Evolutionary conservation across 1,139 yeast species (phyloP).

Genomic region (Blastobotrys proliferans): DNA sequence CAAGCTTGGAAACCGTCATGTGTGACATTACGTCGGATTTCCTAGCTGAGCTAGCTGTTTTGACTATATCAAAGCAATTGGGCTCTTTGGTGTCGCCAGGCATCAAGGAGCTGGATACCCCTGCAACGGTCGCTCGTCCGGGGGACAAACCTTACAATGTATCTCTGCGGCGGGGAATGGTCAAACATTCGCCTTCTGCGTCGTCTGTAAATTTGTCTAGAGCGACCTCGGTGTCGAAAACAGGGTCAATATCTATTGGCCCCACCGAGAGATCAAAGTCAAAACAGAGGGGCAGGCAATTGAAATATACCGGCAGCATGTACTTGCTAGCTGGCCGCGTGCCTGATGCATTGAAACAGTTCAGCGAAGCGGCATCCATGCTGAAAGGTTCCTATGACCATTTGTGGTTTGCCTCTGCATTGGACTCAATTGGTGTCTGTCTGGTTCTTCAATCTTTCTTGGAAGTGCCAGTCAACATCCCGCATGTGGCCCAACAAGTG

Average conservation of each 20-base stretch:
- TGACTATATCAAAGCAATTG: conserved; percentile 44
- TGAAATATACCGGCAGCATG: conserved; percentile 72
- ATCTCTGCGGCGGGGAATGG: conserved; percentile 15
- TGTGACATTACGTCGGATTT: conserved; percentile 69
- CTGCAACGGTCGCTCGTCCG: conserved; percentile 17
- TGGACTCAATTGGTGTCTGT: conserved; percentile 75
- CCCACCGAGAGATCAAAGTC: conserved; percentile 51
- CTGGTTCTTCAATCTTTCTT: conserved; percentile 57
- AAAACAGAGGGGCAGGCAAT: conserved; percentile 65
- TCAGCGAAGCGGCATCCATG: conserved; percentile 63
- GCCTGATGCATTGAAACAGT: conserved; percentile 62
- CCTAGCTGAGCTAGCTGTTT: conserved; percentile 58
- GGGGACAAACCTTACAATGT: conserved; percentile 21
- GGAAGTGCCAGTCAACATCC: conserved; percentile 58
- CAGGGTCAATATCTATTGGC: conserved; percentile 35
- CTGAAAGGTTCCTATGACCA: conserved; percentile 66
- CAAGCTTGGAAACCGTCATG: conserved; percentile 61
- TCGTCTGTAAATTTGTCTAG: conserved; percentile 15
- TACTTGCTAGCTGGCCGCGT: conserved; percentile 76
- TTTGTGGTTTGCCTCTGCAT: conserved; percentile 82
- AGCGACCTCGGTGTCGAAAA: conserved; percentile 19
- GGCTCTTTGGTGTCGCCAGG: conserved; percentile 36
- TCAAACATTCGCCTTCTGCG: conserved; percentile 14
- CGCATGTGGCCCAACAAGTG: conserved; percentile 42
- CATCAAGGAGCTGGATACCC: conserved; percentile 30